phyloP scores from a whole-genome alignment of 2,329 filamentous ascomycete species.

The Fusarium duplospermum region DNA sequence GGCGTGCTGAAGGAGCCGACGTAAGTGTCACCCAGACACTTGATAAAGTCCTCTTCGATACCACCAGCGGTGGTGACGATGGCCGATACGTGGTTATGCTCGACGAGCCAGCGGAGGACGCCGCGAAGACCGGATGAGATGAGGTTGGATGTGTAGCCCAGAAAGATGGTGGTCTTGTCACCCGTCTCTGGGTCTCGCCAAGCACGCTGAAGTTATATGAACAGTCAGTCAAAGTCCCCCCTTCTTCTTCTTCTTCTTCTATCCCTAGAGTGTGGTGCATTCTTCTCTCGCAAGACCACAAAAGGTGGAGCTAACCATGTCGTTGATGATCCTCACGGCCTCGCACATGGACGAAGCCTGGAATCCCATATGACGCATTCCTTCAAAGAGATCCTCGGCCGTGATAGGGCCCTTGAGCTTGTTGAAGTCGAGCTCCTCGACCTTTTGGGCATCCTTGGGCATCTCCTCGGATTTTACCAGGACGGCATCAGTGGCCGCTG shows the following conservation, averaged over 20 bases:
- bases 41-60: conserved; percentile 98
- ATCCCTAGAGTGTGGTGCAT: not conserved
- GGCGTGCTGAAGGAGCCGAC: conserved; percentile 84
- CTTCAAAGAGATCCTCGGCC: conserved; percentile 83
- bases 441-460: conserved; percentile 80
- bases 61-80: conserved; percentile 97
- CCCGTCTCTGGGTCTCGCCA: conserved; percentile 85
- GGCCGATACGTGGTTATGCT: conserved; percentile 91
- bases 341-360: conserved; percentile 80
- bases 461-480: conserved; percentile 86
- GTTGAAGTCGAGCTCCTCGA: conserved; percentile 94
- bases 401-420: conserved; percentile 81
- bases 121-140: conserved; percentile 96
- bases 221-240: conserved; percentile 11
- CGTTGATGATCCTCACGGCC: conserved; percentile 91
- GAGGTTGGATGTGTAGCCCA: conserved; percentile 97
- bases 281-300: not conserved
- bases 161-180: conserved; percentile 89
- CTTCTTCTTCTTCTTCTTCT: not conserved
- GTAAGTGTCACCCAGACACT: conserved; percentile 95
- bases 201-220: conserved; percentile 62
- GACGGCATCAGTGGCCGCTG: conserved; percentile 80
- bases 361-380: conserved; percentile 88
- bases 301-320: conserved; percentile 76
- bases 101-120: conserved; percentile 89